Conservation (phyloP, 2,329 filamentous ascomycete genomes). For the Aspergillus clavatus region DNA sequence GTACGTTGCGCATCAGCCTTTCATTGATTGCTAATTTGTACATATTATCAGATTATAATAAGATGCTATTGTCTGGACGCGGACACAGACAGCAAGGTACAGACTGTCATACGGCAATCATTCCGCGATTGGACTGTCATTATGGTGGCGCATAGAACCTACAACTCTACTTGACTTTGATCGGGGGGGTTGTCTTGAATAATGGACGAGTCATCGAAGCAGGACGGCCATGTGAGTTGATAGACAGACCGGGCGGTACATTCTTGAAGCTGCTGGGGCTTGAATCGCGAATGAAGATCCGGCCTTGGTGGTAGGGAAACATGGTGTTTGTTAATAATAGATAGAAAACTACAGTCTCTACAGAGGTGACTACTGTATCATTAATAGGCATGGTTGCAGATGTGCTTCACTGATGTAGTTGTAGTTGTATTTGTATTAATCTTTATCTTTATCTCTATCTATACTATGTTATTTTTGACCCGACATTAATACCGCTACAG, state of each 20-base stretch:
- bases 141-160: constrained; percentile 15
- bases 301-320: too few species aligned
- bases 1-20: not conserved
- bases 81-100: constrained; percentile 13
- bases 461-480: too few species aligned
- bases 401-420: too few species aligned
- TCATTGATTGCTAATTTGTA: not conserved
- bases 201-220: constrained; percentile 13
- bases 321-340: too few species aligned
- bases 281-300: constrained; percentile 1
- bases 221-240: constrained; percentile 9
- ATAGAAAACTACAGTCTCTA: too few species aligned
- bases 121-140: constrained; percentile 15
- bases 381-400: too few species aligned
- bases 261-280: constrained; percentile 6
- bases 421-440: too few species aligned
- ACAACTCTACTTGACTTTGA: constrained; percentile 16
- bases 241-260: constrained; percentile 1
- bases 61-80: not conserved
- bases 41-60: not conserved
- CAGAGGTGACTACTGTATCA: too few species aligned
- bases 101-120: constrained; percentile 10
- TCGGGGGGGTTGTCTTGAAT: constrained; percentile 11
- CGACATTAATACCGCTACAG: too few species aligned
- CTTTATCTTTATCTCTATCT: too few species aligned